Evolutionary conservation across 805 yeast species (phyloP).

Genomic region (Kuraishia capsulata): DNA sequence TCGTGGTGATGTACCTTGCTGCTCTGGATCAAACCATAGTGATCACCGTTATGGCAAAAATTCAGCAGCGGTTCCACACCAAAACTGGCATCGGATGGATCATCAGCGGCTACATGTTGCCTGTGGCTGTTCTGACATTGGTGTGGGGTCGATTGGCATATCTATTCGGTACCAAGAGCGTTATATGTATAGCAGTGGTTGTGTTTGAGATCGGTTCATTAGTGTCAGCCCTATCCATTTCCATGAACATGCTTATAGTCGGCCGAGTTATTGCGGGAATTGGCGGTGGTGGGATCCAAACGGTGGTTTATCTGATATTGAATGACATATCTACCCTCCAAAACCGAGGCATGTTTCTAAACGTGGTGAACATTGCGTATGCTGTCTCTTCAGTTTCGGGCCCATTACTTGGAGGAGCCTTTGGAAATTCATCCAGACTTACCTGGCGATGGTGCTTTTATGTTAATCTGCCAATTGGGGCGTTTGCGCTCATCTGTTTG

Average conservation of each 20-base stretch:
- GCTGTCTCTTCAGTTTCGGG: constrained; percentile 48
- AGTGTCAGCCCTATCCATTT: constrained; percentile 42
- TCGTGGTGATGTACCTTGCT: constrained; percentile 12
- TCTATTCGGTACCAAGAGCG: constrained; percentile 44
- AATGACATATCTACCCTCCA: constrained; percentile 43
- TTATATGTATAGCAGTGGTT: constrained; percentile 35
- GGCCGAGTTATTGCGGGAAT: constrained; percentile 67
- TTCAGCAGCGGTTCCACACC: constrained; percentile 36
- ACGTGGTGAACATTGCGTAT: constrained; percentile 33
- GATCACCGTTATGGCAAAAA: constrained; percentile 38
- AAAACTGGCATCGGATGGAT: constrained; percentile 51
- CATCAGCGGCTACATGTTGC: constrained; percentile 43
- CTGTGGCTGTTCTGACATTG: constrained; percentile 45
- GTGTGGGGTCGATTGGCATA: constrained; percentile 50
- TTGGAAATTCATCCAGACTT: constrained; percentile 34
- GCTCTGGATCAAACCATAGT: constrained; percentile 57
- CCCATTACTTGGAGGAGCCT: constrained; percentile 60
- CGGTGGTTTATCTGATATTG: constrained; percentile 46
- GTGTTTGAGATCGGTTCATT: constrained; percentile 58
- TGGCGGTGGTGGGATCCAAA: constrained; percentile 69
- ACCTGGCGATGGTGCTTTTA: constrained; percentile 76
- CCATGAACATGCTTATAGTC: constrained; percentile 52
- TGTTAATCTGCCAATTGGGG: constrained; percentile 61
- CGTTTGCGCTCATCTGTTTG: constrained; percentile 29
- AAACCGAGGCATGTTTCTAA: constrained; percentile 29